Evolutionary conservation across 2,329 filamentous ascomycete species (phyloP), one percentile per base, ranked within the genome.

Genomic region (Cladophialophora exuberans): DNA sequence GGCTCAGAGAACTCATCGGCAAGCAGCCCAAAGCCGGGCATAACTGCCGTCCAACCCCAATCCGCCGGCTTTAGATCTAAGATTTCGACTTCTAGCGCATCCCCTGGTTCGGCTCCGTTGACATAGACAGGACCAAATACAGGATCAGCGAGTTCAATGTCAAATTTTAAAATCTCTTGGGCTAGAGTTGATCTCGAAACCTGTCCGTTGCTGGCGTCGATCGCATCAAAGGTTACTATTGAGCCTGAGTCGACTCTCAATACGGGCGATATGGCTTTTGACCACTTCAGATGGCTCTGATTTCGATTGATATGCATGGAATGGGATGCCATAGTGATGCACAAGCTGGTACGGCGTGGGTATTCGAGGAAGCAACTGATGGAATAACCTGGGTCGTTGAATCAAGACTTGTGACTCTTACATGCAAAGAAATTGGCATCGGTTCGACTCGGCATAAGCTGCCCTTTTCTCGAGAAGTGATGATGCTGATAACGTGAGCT

Each of bases 1-100:
- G 73, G 67, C 2, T 74, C 68, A 1, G 71, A 66, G 51, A 77
- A 81, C 42, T 81, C 78, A 43, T 79, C 76, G 2, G 71, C 67
- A 11, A 82, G 64, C 6, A 82, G 70, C 3, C 80, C 79, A 59
- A 81, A 81, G 15, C 70, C 72, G 1, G 75, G 75, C 45, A 82
- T 70, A 25, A 81, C 72, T n/a, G 73, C 76, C 0, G 79, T 80
- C 79, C 79, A 82, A 25, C 79, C 80, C 70, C 75, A 81, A 50
- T 71, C 68, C 2, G 71, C 73, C 4, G 76, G 70, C 52, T 71
- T 59, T 3, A 82, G 68, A 20, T 72, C 69, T 13, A 81, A 70
- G 46, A 82, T 69, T 36, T 82, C 79, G 36, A 82, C 69, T 57
- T 78, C 75, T 23, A 82, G 69, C 1, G 80, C 75, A 62, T 82